Conservation (phyloP, 169 alveolate species). For the Plasmodium cynomolgi region DNA sequence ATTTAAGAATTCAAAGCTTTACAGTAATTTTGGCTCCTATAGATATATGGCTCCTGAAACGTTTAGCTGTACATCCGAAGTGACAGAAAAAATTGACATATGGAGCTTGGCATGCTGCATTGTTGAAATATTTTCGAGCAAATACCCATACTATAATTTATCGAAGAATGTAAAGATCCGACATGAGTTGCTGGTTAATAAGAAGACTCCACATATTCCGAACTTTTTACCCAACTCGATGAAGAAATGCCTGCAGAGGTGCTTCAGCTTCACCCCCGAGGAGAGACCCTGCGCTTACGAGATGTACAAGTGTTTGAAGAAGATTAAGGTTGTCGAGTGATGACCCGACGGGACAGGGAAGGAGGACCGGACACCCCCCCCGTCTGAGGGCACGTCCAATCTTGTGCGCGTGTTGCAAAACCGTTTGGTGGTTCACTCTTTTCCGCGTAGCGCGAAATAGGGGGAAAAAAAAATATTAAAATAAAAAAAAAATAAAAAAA, state of each 20-base stretch:
- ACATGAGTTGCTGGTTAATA: constrained; percentile 47
- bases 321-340: constrained; percentile 57
- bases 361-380: not conserved
- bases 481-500: too few species aligned
- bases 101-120: constrained; percentile 74
- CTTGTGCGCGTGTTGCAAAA: not conserved
- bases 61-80: constrained; percentile 55
- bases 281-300: constrained; percentile 71
- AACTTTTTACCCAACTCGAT: constrained; percentile 58
- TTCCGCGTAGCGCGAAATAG: not conserved
- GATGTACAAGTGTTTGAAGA: constrained; percentile 50
- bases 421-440: not conserved
- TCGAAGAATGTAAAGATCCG: constrained; percentile 51
- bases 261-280: constrained; percentile 45
- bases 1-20: constrained; percentile 59
- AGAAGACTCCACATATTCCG: constrained; percentile 49
- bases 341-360: not conserved
- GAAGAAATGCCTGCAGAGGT: constrained; percentile 24
- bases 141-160: constrained; percentile 60
- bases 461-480: not conserved
- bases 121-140: constrained; percentile 68
- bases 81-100: constrained; percentile 61
- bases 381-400: not conserved
- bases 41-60: constrained; percentile 77
- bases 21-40: constrained; percentile 73